Evolutionary conservation across 2,329 filamentous ascomycete species (phyloP), one percentile per base, ranked within the genome.

Genomic region (Cladosporium austrohemisphaericum): DNA sequence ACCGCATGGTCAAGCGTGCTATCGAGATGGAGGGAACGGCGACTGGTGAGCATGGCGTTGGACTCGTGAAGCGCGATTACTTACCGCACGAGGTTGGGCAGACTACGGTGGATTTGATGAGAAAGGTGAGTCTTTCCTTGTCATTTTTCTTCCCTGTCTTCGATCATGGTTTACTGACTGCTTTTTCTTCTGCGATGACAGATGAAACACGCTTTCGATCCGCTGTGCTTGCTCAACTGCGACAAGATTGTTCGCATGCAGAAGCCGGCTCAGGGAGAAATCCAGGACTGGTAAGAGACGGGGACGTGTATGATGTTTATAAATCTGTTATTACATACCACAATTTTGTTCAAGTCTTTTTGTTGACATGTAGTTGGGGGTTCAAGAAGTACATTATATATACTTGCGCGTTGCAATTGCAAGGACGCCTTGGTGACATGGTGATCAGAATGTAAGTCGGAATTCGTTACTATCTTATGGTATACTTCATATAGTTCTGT

Each of bases 1-100:
- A 91, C 64, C 77, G 82, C 51, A 93, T 93, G 88, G 86, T 92
- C 49, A 90, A 91, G 76, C 77, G 86, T 53, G 88, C 88, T 0
- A 83, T 94, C 41, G 86, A 89, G 70, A 65, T 68, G 63, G 88
- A 93, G 68, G 88, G 88, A 7, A 93, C 88, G 0, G 87, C 90
- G 1, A 91, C 88, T 10, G 88, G 88, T 47, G 88, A 94, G 68
- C 88, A 94, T 66, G 88, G 88, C 33, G 84, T 93, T 46, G 88
- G 88, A 5, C 72, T 94, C 40, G 85, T 92, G 50, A 94, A 94
- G 78, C 76, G 88, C 57, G 88, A 93, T 64, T 92, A 92, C 63
- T 75, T 94, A 35, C 76, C 81, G 8, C 85, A 91, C 62, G 88
- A 94, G 69, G 73, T 93, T 32, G 86, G 88, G 10, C 74, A 81